These are phyloP conservation scores for Torulaspora franciscae DNA, from an alignment of 805 yeast genomes.

Conservation along the genomic window DNA sequence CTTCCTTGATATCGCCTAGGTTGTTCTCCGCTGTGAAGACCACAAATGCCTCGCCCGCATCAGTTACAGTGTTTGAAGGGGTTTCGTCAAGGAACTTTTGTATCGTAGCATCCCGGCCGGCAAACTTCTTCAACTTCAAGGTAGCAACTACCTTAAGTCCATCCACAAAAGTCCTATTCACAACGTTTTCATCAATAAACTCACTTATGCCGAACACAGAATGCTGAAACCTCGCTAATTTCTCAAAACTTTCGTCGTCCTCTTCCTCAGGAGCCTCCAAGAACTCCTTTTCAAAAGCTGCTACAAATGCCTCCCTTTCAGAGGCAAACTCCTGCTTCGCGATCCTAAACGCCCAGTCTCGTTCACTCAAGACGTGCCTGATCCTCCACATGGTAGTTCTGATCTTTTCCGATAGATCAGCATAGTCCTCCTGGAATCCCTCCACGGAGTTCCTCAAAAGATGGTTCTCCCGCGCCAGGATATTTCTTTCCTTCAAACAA, in stretches of 20 bases:
- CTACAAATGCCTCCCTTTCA: conserved; percentile 46
- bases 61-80: conserved; percentile 29
- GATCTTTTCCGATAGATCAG: conserved; percentile 40
- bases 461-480: conserved; percentile 68
- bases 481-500: conserved; percentile 76
- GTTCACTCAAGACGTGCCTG: conserved; percentile 80
- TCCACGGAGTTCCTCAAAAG: conserved; percentile 44
- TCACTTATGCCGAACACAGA: conserved; percentile 83
- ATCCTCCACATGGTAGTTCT: conserved; percentile 70
- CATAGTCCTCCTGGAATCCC: conserved; percentile 37
- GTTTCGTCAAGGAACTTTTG: conserved; percentile 28
- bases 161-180: conserved; percentile 53
- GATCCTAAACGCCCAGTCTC: conserved; percentile 65
- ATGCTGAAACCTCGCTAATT: conserved; percentile 70
- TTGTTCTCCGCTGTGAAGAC: conserved; percentile 45
- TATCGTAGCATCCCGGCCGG: conserved; percentile 44
- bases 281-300: conserved; percentile 55
- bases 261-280: conserved; percentile 49
- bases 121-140: conserved; percentile 57
- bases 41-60: conserved; percentile 43
- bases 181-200: conserved; percentile 51
- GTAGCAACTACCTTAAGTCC: conserved; percentile 70
- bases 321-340: conserved; percentile 45
- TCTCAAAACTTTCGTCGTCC: conserved; percentile 58
- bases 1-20: conserved; percentile 39